A percentile compares a stretch with the other conserved stretches of the same genome.
Conservation (phyloP, 768 basidiomycete species). For the Pholiota molesta region DNA sequence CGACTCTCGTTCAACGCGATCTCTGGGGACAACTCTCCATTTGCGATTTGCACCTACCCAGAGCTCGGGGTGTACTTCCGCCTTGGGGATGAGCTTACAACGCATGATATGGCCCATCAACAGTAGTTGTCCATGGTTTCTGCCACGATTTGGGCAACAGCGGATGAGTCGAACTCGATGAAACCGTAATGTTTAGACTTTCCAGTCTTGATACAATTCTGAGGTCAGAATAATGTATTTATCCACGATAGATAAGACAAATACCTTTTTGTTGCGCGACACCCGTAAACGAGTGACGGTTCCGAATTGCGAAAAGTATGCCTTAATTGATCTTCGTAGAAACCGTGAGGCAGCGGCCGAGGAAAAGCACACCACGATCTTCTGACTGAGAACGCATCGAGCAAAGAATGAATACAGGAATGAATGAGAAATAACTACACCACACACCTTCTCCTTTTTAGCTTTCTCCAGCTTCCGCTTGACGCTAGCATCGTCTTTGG, state of each 20-base stretch:
- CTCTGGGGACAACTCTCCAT: constrained; percentile 77
- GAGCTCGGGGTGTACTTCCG: constrained; percentile 88
- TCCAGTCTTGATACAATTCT: constrained; percentile 65
- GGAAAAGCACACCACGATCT: constrained; percentile 83
- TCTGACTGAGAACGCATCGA: constrained; percentile 36
- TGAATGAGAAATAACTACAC: not conserved
- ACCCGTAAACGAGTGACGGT: constrained; percentile 84
- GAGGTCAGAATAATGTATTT: constrained; percentile 1
- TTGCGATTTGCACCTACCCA: constrained; percentile 98
- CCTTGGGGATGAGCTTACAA: constrained; percentile 89
- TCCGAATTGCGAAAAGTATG: constrained; percentile 96
- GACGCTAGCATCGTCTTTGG: constrained; percentile 85
- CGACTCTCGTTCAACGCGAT: constrained; percentile 66
- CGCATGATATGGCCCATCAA: constrained; percentile 91
- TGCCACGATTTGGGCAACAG: constrained; percentile 92
- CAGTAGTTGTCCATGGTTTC: constrained; percentile 99
- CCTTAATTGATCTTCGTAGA: constrained; percentile 94
- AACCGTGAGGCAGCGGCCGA: constrained; percentile 96
- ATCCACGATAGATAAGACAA: not conserved
- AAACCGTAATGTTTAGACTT: constrained; percentile 97
- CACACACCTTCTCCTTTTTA: constrained; percentile 67
- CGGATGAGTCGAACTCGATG: constrained; percentile 88
- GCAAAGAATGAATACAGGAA: constrained; percentile 5
- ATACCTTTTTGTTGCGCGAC: constrained; percentile 91
- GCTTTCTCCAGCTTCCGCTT: constrained; percentile 65